These are phyloP conservation scores for Hericium rajendrae DNA, from an alignment of 768 basidiomycete species.

Conservation along the genomic window DNA sequence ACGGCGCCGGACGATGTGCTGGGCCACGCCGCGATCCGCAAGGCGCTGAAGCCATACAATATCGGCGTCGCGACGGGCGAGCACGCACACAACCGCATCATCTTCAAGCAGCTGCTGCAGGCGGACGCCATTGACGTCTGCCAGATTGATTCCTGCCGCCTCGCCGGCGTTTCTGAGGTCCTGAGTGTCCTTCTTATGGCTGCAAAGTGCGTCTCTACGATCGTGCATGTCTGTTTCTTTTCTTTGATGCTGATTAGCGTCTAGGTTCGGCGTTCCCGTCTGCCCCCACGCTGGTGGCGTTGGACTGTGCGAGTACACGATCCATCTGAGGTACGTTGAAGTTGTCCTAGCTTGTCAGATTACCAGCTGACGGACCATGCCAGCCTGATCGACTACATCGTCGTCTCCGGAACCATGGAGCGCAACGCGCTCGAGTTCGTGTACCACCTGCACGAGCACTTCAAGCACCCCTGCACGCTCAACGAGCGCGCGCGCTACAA, in stretches of 20 bases:
- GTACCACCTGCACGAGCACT: slow-evolving; percentile 92
- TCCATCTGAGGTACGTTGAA: slow-evolving; percentile 52
- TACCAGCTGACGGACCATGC: neutral
- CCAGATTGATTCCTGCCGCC: slow-evolving; percentile 90
- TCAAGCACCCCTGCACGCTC: slow-evolving; percentile 81
- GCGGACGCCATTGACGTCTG: slow-evolving; percentile 89
- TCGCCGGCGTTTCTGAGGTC: slow-evolving; percentile 93
- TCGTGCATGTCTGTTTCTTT: neutral
- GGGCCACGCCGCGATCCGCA: slow-evolving; percentile 73
- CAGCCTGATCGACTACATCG: slow-evolving; percentile 89
- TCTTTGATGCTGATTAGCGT: neutral
- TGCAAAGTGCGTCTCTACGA: slow-evolving; percentile 47
- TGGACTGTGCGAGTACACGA: slow-evolving; percentile 87
- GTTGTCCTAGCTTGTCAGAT: neutral
- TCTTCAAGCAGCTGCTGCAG: slow-evolving; percentile 92
- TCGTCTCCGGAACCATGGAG: slow-evolving; percentile 85
- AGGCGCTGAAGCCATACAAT: slow-evolving; percentile 63
- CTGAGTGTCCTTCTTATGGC: slow-evolving; percentile 84
- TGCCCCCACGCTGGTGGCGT: slow-evolving; percentile 96
- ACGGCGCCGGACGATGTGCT: slow-evolving; percentile 89
- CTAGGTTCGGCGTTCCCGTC: slow-evolving; percentile 72
- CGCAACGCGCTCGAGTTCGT: slow-evolving; percentile 88
- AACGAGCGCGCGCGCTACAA: slow-evolving; percentile 81
- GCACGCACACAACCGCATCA: slow-evolving; percentile 89
- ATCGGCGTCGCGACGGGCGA: slow-evolving; percentile 93